phyloP scores from a whole-genome alignment of 2,329 filamentous ascomycete genomes.

The Botrytis aclada region DNA sequence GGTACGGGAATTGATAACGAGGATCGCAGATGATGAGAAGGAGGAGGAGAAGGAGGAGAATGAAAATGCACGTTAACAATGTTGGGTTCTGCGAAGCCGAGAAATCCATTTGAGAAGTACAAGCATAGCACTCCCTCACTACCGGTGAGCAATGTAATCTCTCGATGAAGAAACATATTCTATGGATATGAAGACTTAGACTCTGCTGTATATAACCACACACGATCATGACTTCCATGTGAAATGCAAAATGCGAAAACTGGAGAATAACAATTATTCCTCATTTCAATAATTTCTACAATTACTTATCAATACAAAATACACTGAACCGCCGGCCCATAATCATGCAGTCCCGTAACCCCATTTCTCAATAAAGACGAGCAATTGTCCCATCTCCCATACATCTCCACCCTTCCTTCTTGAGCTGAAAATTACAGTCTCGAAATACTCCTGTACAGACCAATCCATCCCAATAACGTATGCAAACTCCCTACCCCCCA shows the following conservation, averaged over 20 bases:
- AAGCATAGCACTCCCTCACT: neutral
- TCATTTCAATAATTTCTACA: neutral
- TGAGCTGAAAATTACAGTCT: neutral
- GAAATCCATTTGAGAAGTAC: neutral
- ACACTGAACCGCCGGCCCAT: neutral
- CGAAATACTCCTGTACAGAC: neutral
- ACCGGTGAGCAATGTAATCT: neutral
- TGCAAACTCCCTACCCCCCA: too few species aligned
- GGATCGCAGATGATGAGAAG: too few species aligned
- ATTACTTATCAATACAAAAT: neutral
- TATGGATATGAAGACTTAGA: neutral
- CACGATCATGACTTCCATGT: neutral
- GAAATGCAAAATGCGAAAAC: neutral
- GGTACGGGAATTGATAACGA: too few species aligned
- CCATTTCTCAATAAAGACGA: neutral
- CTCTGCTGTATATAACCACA: neutral
- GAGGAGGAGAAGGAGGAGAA: too few species aligned
- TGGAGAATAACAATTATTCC: neutral
- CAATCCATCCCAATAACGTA: neutral
- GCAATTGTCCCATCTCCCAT: neutral
- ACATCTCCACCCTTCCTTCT: neutral
- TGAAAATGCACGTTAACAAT: neutral
- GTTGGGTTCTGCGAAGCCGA: fast-evolving
- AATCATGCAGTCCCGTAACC: neutral
- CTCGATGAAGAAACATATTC: neutral